Evolutionary conservation across 129 eudicot species (phyloP).

Genomic region (Oenanthe sinensis): DNA sequence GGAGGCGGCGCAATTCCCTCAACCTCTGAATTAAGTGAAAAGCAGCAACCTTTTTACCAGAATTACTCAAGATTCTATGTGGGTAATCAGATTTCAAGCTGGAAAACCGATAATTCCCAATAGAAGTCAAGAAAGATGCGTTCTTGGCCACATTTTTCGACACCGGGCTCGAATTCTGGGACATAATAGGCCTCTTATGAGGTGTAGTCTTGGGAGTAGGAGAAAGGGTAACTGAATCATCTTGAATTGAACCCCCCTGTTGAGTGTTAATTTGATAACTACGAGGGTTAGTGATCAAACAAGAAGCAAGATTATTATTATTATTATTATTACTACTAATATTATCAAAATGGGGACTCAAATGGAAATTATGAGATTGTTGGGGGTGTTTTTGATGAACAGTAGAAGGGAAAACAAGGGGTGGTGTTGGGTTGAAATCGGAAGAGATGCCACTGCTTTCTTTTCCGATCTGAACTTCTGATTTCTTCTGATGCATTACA

Average conservation of each 20-base stretch:
- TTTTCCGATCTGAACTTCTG: slow-evolving; percentile 97
- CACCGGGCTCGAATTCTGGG: slow-evolving; percentile 21
- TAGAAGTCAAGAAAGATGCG: slow-evolving; percentile 41
- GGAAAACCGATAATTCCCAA: slow-evolving; percentile 35
- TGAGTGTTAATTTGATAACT: slow-evolving; percentile 24
- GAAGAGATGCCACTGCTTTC: slow-evolving; percentile 98
- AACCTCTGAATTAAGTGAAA: slow-evolving; percentile 37
- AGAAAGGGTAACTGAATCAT: slow-evolving; percentile 25
- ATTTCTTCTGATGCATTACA: slow-evolving; percentile 99
- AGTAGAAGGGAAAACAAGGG: slow-evolving; percentile 20
- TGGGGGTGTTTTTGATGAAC: slow-evolving; percentile 32
- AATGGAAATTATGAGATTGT: slow-evolving; percentile 19
- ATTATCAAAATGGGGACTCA: slow-evolving; percentile 12
- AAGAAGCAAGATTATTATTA: neutral
- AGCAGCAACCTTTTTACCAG: slow-evolving; percentile 27
- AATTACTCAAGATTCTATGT: slow-evolving; percentile 14
- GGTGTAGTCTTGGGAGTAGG: slow-evolving; percentile 44
- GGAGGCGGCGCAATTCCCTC: slow-evolving; percentile 52
- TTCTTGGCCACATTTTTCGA: slow-evolving; percentile 34
- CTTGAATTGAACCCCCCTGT: slow-evolving; percentile 12
- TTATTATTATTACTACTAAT: neutral
- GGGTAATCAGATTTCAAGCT: slow-evolving; percentile 20
- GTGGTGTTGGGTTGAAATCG: slow-evolving; percentile 93
- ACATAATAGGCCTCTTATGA: slow-evolving; percentile 52
- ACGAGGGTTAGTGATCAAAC: slow-evolving; percentile 11